Evolutionary conservation across 768 basidiomycete genomes (phyloP), one percentile per base, ranked within the genome.

Genomic region (Leccinum pellstonianum): DNA sequence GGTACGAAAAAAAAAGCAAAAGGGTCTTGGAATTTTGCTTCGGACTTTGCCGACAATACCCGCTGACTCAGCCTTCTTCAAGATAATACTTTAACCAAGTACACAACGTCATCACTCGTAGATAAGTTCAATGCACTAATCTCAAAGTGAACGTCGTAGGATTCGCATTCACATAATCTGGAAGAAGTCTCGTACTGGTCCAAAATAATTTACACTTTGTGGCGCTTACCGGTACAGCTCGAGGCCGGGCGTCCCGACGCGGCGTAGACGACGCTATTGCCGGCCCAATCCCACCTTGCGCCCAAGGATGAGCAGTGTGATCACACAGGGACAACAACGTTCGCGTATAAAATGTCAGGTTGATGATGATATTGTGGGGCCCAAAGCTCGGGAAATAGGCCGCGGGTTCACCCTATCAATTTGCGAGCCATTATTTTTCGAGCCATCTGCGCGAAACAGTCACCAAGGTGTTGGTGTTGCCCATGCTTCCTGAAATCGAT

Each of bases 331-430:
- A 27, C 27, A 27, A 27, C 8, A 27, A 27, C 27, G 27, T 14
- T 6, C 23, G 60, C 65, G 47, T 33, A 68, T 68, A 68, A 27
- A 68, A 57, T 7, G 35, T 41, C 15, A 49, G 15, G 19, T 62
- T 47, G 49, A 62, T 57, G 15, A 62, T n/a, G 59, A 88, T 87
- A 59, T 83, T 83, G 64, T 87, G 79, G 0, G 75, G 62, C 5
- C 78, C 76, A 64, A 89, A 82, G 58, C 75, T 79, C 3, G 86
- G 86, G 73, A 89, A 90, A 66, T 76, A 77, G 4, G 86, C 88
- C 8, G 72, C 68, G 2, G 88, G 87, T 0, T 73, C 80, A 6
- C 87, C 86, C 85, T 85, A 17, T 10, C 15, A 9, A 9, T 17
- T 21, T 4, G n/a, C 55, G 21, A 58, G 55, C 17, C 23, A 50